phyloP scores from a whole-genome alignment of 192 early-diverging fungal species.

The Backusella westeae region DNA sequence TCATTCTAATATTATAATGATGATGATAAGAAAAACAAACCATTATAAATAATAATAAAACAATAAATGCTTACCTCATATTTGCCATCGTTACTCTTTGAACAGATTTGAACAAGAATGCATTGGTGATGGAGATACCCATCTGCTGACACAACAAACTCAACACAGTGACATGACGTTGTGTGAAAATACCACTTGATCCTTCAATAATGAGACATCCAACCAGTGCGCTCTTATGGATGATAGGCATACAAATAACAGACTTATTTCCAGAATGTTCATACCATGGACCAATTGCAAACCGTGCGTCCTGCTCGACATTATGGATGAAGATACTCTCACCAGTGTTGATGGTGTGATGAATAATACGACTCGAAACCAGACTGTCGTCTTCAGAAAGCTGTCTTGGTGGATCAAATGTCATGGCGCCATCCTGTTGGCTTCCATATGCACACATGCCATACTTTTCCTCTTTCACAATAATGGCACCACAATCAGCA shows the following conservation, averaged over 20 bases:
- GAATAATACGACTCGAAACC: constrained; percentile 31
- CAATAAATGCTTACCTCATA: constrained; percentile 9
- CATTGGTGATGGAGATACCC: constrained; percentile 52
- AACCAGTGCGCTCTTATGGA: constrained; percentile 42
- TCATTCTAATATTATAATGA: constrained; percentile 17
- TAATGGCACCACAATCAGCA: constrained; percentile 35
- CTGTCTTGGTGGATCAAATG: constrained; percentile 34
- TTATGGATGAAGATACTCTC: constrained; percentile 32
- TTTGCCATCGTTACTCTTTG: constrained; percentile 36
- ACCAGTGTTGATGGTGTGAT: constrained; percentile 27
- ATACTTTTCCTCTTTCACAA: constrained; percentile 34
- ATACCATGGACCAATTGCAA: constrained; percentile 34
- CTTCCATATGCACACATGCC: constrained; percentile 34
- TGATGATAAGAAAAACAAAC: neutral
- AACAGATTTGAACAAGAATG: constrained; percentile 46
- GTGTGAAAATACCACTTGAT: constrained; percentile 38
- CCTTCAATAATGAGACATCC: constrained; percentile 49
- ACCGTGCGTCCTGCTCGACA: constrained; percentile 27
- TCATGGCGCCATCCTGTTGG: constrained; percentile 26
- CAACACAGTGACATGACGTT: constrained; percentile 44
- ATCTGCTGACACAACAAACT: constrained; percentile 48
- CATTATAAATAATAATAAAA: neutral
- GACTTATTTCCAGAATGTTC: constrained; percentile 39
- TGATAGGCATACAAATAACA: constrained; percentile 46
- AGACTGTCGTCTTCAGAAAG: constrained; percentile 25